Conservation (phyloP, 352 stramenopile genomes). For the Phytophthora macrochlamydospora region DNA sequence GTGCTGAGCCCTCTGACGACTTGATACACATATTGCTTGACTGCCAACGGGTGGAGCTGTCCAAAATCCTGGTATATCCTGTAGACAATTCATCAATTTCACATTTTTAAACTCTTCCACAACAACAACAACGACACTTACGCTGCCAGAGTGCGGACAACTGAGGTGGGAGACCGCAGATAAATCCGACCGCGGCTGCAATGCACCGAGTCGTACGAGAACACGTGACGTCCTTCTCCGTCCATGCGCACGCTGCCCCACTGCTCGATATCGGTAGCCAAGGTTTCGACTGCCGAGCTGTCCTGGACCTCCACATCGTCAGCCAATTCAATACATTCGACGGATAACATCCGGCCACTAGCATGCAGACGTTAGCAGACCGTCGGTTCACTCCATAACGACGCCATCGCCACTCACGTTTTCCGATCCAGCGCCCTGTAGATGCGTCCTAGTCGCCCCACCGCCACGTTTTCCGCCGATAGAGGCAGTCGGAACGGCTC, state of each 20-base stretch:
- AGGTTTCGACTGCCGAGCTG: not conserved
- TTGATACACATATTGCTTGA: slow-evolving; percentile 40
- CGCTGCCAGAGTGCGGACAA: slow-evolving; percentile 21
- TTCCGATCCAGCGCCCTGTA: slow-evolving; percentile 39
- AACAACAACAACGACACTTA: slow-evolving; percentile 2
- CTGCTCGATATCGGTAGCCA: slow-evolving; percentile 22
- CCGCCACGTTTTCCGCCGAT: slow-evolving; percentile 24
- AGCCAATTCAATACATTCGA: slow-evolving; percentile 34
- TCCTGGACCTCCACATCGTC: not conserved
- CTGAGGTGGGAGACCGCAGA: slow-evolving; percentile 21
- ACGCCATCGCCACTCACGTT: slow-evolving; percentile 19
- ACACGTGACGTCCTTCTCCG: slow-evolving; percentile 18
- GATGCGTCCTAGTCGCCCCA: slow-evolving; percentile 42
- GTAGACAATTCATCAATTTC: not conserved
- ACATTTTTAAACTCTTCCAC: too few species aligned
- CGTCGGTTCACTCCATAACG: too few species aligned
- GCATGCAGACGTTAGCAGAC: too few species aligned
- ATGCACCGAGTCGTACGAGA: slow-evolving; percentile 29
- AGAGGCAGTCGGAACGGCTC: slow-evolving; percentile 26
- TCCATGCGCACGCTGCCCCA: not conserved
- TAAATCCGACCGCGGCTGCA: slow-evolving; percentile 20
- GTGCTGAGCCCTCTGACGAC: slow-evolving; percentile 30
- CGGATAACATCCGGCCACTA: slow-evolving; percentile 33
- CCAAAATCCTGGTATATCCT: slow-evolving; percentile 44
- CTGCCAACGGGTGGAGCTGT: slow-evolving; percentile 38